Percentiles rank a stretch among this genome's conserved stretches.
phyloP scores from a whole-genome alignment of 345 rosid species.

The Citrus hindsii region DNA sequence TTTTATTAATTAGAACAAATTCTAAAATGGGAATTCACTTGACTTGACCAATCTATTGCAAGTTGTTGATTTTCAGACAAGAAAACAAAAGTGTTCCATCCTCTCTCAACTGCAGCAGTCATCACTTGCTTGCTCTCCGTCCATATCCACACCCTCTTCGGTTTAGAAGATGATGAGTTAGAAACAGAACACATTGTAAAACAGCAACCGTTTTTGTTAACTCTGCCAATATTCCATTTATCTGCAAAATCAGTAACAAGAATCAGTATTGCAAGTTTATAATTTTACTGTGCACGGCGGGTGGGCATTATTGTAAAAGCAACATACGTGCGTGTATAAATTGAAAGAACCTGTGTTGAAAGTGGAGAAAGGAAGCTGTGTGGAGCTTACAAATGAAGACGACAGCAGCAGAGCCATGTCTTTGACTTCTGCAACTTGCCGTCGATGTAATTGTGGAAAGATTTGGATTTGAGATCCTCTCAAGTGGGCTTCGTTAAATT shows the following conservation, averaged over 20 bases:
- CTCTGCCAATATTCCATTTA: neutral
- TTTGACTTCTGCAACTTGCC: neutral
- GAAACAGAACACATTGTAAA: constrained; percentile 30
- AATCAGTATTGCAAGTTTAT: neutral
- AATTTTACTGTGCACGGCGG: neutral
- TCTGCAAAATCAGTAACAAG: neutral
- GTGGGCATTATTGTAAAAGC: neutral
- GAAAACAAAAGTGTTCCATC: constrained; percentile 87
- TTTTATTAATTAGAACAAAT: neutral
- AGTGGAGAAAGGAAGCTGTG: neutral
- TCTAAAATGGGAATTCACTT: neutral
- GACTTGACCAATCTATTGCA: constrained; percentile 80
- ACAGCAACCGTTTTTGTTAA: neutral
- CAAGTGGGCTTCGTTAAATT: neutral
- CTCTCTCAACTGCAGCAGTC: constrained; percentile 84
- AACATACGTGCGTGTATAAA: neutral
- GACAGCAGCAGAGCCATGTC: constrained; percentile 6
- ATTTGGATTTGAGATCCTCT: neutral
- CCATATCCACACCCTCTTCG: constrained; percentile 84
- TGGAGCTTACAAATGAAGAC: neutral
- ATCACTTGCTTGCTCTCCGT: constrained; percentile 69
- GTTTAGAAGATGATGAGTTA: constrained; percentile 14
- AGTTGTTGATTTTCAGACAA: constrained; percentile 38
- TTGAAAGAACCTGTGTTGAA: constrained; percentile 14
- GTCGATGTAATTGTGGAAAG: neutral